phyloP scores from a whole-genome alignment of 306 rosid genomes.

The Leucaena leucocephala region DNA sequence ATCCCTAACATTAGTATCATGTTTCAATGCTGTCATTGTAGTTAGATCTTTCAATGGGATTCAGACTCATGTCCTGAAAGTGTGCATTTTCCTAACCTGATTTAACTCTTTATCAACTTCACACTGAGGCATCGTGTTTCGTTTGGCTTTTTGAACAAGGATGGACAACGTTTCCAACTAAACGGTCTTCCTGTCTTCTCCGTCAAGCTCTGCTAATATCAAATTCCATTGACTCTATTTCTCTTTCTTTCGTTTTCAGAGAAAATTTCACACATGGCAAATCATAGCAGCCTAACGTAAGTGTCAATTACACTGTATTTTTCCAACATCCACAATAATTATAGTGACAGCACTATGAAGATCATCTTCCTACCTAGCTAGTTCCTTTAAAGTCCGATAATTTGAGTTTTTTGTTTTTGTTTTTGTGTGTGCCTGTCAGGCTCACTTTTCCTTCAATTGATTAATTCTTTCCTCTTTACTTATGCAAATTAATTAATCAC shows the following conservation, averaged over 20 bases:
- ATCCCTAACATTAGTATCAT: background rate
- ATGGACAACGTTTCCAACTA: conserved; percentile 24
- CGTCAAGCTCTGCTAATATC: conserved; percentile 4
- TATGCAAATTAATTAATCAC: conserved; percentile 26
- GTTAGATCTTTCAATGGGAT: background rate
- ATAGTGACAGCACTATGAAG: background rate
- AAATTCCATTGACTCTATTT: conserved; percentile 29
- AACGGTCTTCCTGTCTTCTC: conserved; percentile 31
- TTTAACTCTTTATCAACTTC: background rate
- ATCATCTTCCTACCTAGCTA: background rate
- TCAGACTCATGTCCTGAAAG: background rate
- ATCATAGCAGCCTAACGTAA: conserved; percentile 18
- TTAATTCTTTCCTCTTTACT: conserved; percentile 7
- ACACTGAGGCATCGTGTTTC: conserved; percentile 19
- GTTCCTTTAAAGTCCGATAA: background rate
- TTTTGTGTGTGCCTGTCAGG: background rate
- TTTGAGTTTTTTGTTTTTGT: background rate
- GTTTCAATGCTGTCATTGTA: background rate
- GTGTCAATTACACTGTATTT: conserved; percentile 2
- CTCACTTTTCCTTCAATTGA: background rate
- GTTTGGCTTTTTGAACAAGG: conserved; percentile 11
- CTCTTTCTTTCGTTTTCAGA: background rate
- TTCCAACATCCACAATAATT: conserved; percentile 18
- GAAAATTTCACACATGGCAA: conserved; percentile 1
- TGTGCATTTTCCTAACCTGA: conserved; percentile 14